Evolutionary conservation across 495 filamentous ascomycete species (phyloP).

Genomic region (Penicillium crystallinum): DNA sequence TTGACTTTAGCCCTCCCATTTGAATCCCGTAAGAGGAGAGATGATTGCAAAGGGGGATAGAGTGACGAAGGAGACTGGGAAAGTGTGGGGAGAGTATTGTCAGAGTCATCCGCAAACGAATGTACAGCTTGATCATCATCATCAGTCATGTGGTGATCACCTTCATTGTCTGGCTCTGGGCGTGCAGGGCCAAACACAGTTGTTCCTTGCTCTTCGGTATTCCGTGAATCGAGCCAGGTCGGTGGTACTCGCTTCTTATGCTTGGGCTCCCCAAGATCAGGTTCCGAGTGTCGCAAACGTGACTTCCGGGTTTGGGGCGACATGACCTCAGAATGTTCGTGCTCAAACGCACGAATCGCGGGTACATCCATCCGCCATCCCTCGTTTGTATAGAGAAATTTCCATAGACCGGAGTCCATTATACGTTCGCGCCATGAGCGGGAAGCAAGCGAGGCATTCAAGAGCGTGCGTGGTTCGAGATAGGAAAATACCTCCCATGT

Average conservation of each 20-base stretch:
- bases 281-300: slow-evolving; percentile 38
- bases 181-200: slow-evolving; percentile 8
- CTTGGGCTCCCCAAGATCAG: slow-evolving; percentile 43
- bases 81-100: slow-evolving; percentile 1
- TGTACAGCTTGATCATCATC: slow-evolving; percentile 23
- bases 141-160: slow-evolving; percentile 46
- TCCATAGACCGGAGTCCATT: slow-evolving; percentile 83
- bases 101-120: slow-evolving; percentile 3
- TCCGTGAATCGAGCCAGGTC: slow-evolving; percentile 36
- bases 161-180: slow-evolving; percentile 43
- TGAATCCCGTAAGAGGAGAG: slow-evolving; percentile 29
- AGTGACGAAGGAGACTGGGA: slow-evolving; percentile 12
- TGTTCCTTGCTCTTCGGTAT: slow-evolving; percentile 2
- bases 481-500: slow-evolving; percentile 84
- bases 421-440: slow-evolving; percentile 76
- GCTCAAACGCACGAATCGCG: slow-evolving; percentile 65
- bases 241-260: slow-evolving; percentile 49
- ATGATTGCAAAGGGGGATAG: slow-evolving; percentile 25
- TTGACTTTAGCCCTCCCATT: slow-evolving; percentile 37
- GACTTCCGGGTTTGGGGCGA: slow-evolving; percentile 43
- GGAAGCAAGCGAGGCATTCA: slow-evolving; percentile 72
- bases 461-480: slow-evolving; percentile 68
- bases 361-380: slow-evolving; percentile 72
- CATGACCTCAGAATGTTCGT: slow-evolving; percentile 42
- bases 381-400: slow-evolving; percentile 69